Evolutionary conservation across 2,329 filamentous ascomycete genomes (phyloP).

Genomic region (Calonectria crousiana): DNA sequence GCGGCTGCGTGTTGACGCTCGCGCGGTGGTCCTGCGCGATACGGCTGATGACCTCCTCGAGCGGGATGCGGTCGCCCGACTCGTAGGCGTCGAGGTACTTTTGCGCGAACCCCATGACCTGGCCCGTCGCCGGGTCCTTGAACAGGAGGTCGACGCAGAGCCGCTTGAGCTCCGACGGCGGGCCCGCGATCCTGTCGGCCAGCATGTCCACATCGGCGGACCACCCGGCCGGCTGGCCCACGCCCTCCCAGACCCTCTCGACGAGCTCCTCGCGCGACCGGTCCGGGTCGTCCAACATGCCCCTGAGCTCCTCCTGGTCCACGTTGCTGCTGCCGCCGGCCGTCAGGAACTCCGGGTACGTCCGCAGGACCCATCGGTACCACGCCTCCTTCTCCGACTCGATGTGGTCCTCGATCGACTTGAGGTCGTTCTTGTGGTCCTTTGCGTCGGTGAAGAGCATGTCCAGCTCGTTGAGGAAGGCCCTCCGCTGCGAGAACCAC

Average conservation of each 20-base stretch:
- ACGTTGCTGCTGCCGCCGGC: conserved; percentile 45
- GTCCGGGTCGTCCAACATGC: conserved; percentile 53
- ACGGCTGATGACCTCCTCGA: conserved; percentile 51
- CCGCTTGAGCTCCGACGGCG: conserved; percentile 49
- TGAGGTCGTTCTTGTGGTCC: conserved; percentile 56
- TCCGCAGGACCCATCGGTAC: conserved; percentile 61
- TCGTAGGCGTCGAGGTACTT: conserved; percentile 56
- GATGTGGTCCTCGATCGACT: conserved; percentile 63
- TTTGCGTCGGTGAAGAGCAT: conserved; percentile 62
- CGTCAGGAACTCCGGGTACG: conserved; percentile 53
- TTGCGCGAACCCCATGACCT: conserved; percentile 48
- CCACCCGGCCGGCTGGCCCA: conserved; percentile 51
- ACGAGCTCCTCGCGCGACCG: conserved; percentile 53
- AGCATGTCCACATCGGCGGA: conserved; percentile 50
- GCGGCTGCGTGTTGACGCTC: conserved; percentile 46
- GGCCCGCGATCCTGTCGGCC: conserved; percentile 48
- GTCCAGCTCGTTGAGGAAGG: conserved; percentile 64
- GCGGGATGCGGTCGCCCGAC: conserved; percentile 39
- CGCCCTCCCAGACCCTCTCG: conserved; percentile 50
- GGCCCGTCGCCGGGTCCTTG: conserved; percentile 50
- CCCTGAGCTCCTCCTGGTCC: conserved; percentile 49
- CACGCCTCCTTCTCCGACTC: conserved; percentile 65
- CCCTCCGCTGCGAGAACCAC: conserved; percentile 65
- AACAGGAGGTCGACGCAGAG: conserved; percentile 59
- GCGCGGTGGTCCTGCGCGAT: conserved; percentile 49